Evolutionary conservation across 1,284 basidiomycete species (phyloP).

Genomic region (Ceratobasidium sp.): DNA sequence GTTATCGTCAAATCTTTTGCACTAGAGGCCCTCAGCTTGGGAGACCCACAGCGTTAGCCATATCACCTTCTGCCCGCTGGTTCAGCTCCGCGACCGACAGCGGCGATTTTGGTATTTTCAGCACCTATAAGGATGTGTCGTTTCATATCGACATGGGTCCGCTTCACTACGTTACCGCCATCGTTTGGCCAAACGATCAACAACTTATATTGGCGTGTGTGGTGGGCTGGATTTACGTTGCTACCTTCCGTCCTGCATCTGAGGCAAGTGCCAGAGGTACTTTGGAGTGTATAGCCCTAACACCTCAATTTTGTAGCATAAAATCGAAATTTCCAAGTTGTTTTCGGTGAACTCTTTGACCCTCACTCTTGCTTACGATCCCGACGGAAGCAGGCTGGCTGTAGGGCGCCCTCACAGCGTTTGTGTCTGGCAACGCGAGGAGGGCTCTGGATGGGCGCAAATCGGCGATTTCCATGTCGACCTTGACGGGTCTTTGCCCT

Average conservation of each 20-base stretch:
- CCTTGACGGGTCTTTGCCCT: no score
- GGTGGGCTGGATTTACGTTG: not conserved
- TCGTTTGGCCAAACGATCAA: not conserved
- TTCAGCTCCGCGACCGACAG: not conserved
- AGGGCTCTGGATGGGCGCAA: not conserved
- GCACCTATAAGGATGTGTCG: not conserved
- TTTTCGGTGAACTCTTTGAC: not conserved
- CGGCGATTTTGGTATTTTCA: not conserved
- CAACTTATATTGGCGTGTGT: not conserved
- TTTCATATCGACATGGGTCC: not conserved
- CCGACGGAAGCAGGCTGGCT: not conserved
- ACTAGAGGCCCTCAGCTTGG: not conserved
- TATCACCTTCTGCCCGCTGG: not conserved
- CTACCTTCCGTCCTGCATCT: not conserved
- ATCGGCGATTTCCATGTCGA: no score
- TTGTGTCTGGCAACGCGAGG: no score
- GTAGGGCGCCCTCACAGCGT: not conserved
- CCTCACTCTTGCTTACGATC: not conserved
- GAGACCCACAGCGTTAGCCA: not conserved
- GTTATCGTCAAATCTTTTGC: not conserved
- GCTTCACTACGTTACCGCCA: not conserved
- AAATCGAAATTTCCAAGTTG: not conserved
- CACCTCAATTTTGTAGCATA: not conserved
- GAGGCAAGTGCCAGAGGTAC: not conserved
- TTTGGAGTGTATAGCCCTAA: no score